Conservation (phyloP, 1,284 basidiomycete genomes). For the Pascua sp. region DNA sequence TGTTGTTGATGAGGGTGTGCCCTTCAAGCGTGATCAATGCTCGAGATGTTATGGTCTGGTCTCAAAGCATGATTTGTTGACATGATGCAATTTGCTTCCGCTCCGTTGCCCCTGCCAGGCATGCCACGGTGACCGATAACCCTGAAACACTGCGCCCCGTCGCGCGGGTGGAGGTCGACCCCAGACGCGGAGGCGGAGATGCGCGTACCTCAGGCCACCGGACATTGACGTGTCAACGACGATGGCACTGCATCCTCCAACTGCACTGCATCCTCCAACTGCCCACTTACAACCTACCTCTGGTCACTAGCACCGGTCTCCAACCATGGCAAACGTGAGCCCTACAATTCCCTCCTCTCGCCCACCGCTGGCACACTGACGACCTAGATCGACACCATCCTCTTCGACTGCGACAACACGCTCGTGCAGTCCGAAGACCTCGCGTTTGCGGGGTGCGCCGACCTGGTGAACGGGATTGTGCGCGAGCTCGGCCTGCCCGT, state of each 20-base stretch:
- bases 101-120: background rate
- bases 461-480: conserved; percentile 23
- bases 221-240: too few species aligned
- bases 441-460: conserved; percentile 26
- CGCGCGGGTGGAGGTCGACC: too few species aligned
- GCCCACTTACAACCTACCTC: too few species aligned
- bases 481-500: conserved; percentile 1
- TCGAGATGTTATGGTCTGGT: background rate
- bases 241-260: too few species aligned
- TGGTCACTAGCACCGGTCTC: too few species aligned
- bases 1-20: background rate
- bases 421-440: conserved; percentile 29
- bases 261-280: too few species aligned
- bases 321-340: background rate
- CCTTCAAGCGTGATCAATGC: too few species aligned
- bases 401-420: conserved; percentile 36
- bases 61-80: conserved; percentile 19
- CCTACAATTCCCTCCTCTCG: too few species aligned
- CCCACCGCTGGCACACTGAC: background rate
- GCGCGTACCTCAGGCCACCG: too few species aligned
- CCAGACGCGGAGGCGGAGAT: too few species aligned
- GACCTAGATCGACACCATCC: conserved; percentile 17
- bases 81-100: conserved; percentile 12
- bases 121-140: too few species aligned
- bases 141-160: too few species aligned